phyloP scores from a whole-genome alignment of 192 early-diverging fungal species.

The Backusella luteola region DNA sequence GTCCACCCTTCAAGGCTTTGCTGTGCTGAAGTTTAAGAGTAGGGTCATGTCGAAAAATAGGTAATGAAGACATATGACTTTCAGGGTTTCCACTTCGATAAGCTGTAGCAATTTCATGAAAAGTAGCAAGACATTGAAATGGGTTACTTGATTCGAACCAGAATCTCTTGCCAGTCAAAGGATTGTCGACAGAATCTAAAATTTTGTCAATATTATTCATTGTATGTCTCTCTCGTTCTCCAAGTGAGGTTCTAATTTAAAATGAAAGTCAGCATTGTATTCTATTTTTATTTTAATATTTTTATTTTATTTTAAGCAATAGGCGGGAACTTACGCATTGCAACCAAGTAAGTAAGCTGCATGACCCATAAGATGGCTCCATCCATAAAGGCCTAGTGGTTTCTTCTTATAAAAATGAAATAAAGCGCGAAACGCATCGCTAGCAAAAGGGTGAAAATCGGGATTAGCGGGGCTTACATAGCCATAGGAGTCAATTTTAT shows the following conservation, averaged over 20 bases:
- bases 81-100: constrained; percentile 68
- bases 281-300: neutral
- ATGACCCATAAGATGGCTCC: constrained; percentile 93
- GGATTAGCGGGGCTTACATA: constrained; percentile 93
- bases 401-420: constrained; percentile 79
- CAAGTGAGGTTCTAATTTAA: constrained; percentile 60
- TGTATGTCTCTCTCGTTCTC: constrained; percentile 74
- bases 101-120: constrained; percentile 81
- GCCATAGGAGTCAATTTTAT: constrained; percentile 95
- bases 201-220: constrained; percentile 75
- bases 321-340: constrained; percentile 61
- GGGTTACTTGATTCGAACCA: constrained; percentile 88
- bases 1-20: too few relatives aligned
- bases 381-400: constrained; percentile 75
- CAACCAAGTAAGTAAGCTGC: constrained; percentile 86
- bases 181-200: constrained; percentile 79
- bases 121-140: constrained; percentile 92
- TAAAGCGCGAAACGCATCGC: constrained; percentile 92
- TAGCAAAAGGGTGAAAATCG: constrained; percentile 91
- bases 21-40: constrained; percentile 85
- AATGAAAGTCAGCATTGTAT: too few relatives aligned
- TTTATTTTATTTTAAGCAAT: too few relatives aligned
- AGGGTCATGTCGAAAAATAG: constrained; percentile 93
- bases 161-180: constrained; percentile 73
- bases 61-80: constrained; percentile 67